Percentiles rank a stretch among this genome's conserved stretches.
phyloP scores from a whole-genome alignment of 106 monocot species.

The Dioscorea zingiberensis region DNA sequence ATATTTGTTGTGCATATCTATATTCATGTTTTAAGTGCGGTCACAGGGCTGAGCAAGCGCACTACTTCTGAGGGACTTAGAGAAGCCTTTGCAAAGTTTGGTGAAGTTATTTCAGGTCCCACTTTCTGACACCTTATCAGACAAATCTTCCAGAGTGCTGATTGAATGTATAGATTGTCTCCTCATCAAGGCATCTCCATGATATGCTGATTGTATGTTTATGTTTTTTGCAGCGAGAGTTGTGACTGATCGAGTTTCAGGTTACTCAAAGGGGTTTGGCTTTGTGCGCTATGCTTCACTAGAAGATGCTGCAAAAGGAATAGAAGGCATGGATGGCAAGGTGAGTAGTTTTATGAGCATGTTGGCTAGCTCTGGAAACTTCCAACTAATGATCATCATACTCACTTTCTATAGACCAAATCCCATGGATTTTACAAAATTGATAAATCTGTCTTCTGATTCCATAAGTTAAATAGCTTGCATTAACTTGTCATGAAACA shows the following conservation, averaged over 20 bases:
- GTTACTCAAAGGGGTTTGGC: slow-evolving; percentile 76
- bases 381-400: no score
- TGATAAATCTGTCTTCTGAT: no score
- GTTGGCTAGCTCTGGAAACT: no score
- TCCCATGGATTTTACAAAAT: no score
- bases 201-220: not conserved
- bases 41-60: slow-evolving; percentile 64
- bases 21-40: not conserved
- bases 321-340: slow-evolving; percentile 75
- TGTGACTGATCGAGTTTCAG: slow-evolving; percentile 58
- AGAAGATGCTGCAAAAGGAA: slow-evolving; percentile 55
- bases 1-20: not conserved
- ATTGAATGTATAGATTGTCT: no score
- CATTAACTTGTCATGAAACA: no score
- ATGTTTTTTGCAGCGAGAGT: slow-evolving; percentile 47
- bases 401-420: no score
- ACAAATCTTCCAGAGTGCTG: no score
- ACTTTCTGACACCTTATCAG: not conserved
- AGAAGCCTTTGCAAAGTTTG: slow-evolving; percentile 58
- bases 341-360: slow-evolving; percentile 26
- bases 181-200: no score
- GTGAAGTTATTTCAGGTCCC: slow-evolving; percentile 49
- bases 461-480: no score
- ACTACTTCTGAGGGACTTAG: slow-evolving; percentile 67
- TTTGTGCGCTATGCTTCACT: slow-evolving; percentile 56